Base-by-base conservation (phyloP, 768 basidiomycete species). In the Rubroboletus pulcherrimus region DNA sequence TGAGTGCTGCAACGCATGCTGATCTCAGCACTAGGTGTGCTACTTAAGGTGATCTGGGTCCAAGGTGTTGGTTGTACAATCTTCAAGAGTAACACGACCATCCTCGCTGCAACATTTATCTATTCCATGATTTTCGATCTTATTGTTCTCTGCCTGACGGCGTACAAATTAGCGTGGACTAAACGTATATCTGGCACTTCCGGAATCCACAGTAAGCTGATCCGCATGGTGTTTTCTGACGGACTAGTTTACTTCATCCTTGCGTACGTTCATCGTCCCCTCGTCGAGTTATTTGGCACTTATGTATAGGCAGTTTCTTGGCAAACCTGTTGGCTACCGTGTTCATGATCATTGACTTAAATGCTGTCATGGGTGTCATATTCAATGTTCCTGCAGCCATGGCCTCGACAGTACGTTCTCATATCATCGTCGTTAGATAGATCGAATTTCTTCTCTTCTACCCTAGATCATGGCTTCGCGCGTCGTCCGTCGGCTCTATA, bases 71-170 rank as follows among this genome's bases (percentile, higher is more conserved):
- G 78, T 0, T 89, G 87, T 64, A 72, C 74, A 2, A 86, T 89
- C 53, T 74, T 76, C 1, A 63, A 78, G 31, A 85, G 86, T 7
- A 80, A 85, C 65, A 89, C 82, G 66, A 81, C 67, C 9, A 70
- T 87, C 49, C 77, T 89, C 33, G 83, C 85, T 5, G 82, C 84
- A 3, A 84, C 84, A 4, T 89, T 88, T 68, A 84, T 88, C 33
- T 89, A 89, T 61, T 83, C 86, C 31, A 90, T 89, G 88, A 74
- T 76, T 63, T 87, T 89, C 64, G 88, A 89, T 65, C 71, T 86
- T 21, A 55, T 78, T 30, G 84, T 88, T 38, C 75, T 89, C 43
- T 56, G 73, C 26, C 69, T 89, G 59, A 87, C 81, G 37, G 80
- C 77, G 12, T 82, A 79, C 69, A 88, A 85, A 64, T 77, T 89